These are phyloP conservation scores for Aspergillus uvarum DNA, from an alignment of 2,329 filamentous ascomycete genomes.

Conservation along the genomic window DNA sequence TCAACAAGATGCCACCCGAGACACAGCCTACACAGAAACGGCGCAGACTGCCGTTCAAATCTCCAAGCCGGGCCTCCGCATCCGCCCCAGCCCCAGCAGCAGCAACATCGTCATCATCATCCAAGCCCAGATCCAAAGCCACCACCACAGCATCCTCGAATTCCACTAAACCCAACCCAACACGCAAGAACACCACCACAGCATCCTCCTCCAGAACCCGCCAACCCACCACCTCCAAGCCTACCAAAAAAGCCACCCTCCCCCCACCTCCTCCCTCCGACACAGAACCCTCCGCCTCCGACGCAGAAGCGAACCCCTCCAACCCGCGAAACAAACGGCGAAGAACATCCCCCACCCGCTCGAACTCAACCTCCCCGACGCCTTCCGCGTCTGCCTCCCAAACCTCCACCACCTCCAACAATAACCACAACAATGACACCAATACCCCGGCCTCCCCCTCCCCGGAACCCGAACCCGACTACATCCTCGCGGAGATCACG, in stretches of 20 bases:
- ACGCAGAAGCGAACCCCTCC: neutral
- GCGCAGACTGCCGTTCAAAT: constrained; percentile 46
- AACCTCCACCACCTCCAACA: neutral
- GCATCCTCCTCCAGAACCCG: constrained; percentile 15
- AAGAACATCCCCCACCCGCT: constrained; percentile 10
- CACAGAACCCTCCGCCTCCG: constrained; percentile 13
- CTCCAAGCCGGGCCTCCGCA: constrained; percentile 39
- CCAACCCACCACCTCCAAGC: constrained; percentile 4
- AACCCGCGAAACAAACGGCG: neutral
- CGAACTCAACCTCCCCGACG: constrained; percentile 1
- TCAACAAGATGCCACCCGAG: constrained; percentile 29
- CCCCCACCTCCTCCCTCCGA: constrained; percentile 6
- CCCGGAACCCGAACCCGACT: constrained; percentile 42
- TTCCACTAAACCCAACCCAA: too few relatives aligned
- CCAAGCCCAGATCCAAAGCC: constrained; percentile 12
- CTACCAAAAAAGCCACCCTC: constrained; percentile 12
- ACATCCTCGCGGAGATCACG: constrained; percentile 48
- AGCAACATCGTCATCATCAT: constrained; percentile 3
- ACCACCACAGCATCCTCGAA: too few relatives aligned
- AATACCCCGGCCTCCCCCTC: too few relatives aligned
- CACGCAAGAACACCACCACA: constrained; percentile 7
- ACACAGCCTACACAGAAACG: constrained; percentile 36
- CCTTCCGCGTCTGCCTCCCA: constrained; percentile 9
- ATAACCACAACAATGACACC: neutral
- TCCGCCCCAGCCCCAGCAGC: constrained; percentile 22